A percentile compares a stretch with the other conserved stretches of the same genome.
These are phyloP conservation scores for Quercus ilex DNA, from an alignment of 306 rosid genomes.

Conservation along the genomic window DNA sequence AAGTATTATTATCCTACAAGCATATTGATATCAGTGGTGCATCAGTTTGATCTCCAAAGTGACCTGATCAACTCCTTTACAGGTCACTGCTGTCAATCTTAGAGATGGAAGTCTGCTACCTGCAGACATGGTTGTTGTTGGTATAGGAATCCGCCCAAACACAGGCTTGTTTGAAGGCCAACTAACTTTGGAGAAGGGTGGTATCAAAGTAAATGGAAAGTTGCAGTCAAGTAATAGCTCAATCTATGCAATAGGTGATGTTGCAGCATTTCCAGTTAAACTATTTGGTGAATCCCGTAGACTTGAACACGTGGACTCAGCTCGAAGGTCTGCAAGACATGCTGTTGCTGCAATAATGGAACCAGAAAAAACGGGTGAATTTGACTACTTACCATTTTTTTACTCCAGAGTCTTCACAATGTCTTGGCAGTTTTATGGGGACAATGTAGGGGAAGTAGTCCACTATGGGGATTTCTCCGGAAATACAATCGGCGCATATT, in stretches of 20 bases:
- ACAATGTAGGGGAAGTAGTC: conserved; percentile 73
- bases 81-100: conserved; percentile 87
- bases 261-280: conserved; percentile 94
- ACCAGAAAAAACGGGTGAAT: conserved; percentile 53
- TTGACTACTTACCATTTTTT: conserved; percentile 90
- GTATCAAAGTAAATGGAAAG: conserved; percentile 91
- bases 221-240: conserved; percentile 85
- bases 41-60: neutral
- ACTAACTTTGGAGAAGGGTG: conserved; percentile 94
- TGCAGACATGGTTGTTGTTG: conserved; percentile 89
- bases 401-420: conserved; percentile 89
- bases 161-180: conserved; percentile 95
- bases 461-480: conserved; percentile 82
- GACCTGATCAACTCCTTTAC: conserved; percentile 14
- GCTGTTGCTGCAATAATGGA: conserved; percentile 84
- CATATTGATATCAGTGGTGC: neutral
- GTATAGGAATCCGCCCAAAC: conserved; percentile 98
- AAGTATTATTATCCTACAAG: neutral
- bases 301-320: conserved; percentile 94
- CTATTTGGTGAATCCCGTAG: conserved; percentile 81
- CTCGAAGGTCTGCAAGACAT: conserved; percentile 79
- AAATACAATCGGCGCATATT: conserved; percentile 82
- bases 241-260: conserved; percentile 93
- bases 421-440: conserved; percentile 98
- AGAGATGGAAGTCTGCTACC: conserved; percentile 71